Evolutionary conservation across 352 stramenopile genomes (phyloP).

Genomic region (Globisporangium cederbergense): DNA sequence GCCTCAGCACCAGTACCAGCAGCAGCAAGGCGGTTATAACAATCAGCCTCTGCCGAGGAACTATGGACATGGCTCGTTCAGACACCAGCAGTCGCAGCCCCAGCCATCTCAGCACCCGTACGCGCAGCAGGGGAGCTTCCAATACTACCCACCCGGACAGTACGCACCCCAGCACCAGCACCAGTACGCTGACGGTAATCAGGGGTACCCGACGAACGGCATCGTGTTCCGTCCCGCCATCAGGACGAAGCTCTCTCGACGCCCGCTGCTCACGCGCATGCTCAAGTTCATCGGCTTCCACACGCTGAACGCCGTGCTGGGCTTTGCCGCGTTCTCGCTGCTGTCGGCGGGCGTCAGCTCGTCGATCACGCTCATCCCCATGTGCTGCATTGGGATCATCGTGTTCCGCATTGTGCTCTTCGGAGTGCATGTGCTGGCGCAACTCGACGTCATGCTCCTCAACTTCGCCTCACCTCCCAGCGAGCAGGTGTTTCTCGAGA

Average conservation of each 20-base stretch:
- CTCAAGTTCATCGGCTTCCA: conserved; percentile 37
- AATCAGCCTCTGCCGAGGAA: conserved; percentile 2
- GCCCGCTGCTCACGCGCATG: neutral
- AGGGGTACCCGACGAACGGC: neutral
- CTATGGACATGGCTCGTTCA: conserved; percentile 3
- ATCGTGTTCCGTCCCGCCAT: neutral
- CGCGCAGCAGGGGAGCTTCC: conserved; percentile 3
- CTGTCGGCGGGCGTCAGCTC: conserved; percentile 48
- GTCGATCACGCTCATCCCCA: conserved; percentile 44
- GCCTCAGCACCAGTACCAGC: neutral
- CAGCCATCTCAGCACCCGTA: neutral
- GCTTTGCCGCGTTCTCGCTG: conserved; percentile 41
- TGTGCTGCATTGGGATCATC: conserved; percentile 65
- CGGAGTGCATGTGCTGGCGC: conserved; percentile 39
- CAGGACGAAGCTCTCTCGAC: neutral
- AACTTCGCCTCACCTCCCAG: conserved; percentile 45
- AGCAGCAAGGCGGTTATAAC: neutral
- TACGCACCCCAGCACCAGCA: conserved; percentile 5
- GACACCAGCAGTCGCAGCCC: conserved; percentile 5
- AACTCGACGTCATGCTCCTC: conserved; percentile 54
- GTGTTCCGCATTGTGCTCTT: conserved; percentile 66
- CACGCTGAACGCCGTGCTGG: conserved; percentile 55
- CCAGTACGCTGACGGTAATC: neutral
- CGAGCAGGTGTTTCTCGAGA: conserved; percentile 10
- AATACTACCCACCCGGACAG: conserved; percentile 3